Evolutionary conservation across 148 eudicot genomes (phyloP), one percentile per base, ranked within the genome.

Genomic region (Chenopodium album): DNA sequence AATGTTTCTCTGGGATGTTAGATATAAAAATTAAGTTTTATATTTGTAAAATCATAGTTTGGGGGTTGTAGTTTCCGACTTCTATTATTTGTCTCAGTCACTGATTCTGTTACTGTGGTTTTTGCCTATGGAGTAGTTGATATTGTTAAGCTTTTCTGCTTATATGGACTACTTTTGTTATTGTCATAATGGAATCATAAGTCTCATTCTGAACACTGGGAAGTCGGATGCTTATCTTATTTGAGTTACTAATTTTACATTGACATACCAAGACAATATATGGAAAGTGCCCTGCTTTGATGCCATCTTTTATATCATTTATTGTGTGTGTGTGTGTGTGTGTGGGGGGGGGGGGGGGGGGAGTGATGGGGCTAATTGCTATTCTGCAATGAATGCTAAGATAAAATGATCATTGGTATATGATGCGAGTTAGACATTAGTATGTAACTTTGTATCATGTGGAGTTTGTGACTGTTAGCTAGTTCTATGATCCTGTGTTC

Each of bases 61-160:
- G 17, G 62, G 20, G 16, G 4, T 4, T 4, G 62, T 22, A 62
- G 7, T 19, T n/a, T 20, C 47, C 54, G 46, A 56, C 34, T 75
- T 20, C 63, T 75, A 4, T 54, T n/a, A 14, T 34, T 34, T 16
- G 22, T 29, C 66, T 32, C 90, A 1, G 75, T 93, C 22, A 71
- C 50, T 71, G 50, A 19, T 71, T 19, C 3, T 41, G 11, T 1
- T 19, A 20, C 41, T 37, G 50, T 41, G 47, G 26, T 17, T 20
- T 19, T 20, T 34, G 22, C 9, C 9, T 26, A 71, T 5, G 20
- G 37, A 37, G 28, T 75, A 46, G 12, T 75, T 26, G 22, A 31
- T 29, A 56, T 44, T 44, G 7, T 9, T 22, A 0, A 20, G 3
- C 1, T 72, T 41, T 72, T 7, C n/a, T 22, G 7, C 20, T 41